Evolutionary conservation across 2,329 filamentous ascomycete genomes (phyloP).

Genomic region (Trichoderma harzianum): DNA sequence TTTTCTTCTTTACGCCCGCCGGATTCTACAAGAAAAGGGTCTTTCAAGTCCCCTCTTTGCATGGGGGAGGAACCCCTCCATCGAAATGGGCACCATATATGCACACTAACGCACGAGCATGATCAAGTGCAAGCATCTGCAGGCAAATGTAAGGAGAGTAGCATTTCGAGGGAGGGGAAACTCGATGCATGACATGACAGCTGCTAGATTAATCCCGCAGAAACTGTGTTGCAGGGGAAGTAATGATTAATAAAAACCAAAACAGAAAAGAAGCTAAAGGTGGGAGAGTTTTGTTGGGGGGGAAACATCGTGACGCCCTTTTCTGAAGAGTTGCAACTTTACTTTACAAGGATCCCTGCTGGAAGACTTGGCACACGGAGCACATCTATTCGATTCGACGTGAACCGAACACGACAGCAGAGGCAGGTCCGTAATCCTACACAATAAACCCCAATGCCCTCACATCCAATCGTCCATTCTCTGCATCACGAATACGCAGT

Average conservation of each 20-base stretch:
- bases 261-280: too few relatives aligned
- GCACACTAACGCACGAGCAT: background rate
- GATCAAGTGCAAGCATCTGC: background rate
- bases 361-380: background rate
- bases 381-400: background rate
- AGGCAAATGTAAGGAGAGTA: background rate
- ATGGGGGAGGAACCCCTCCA: background rate
- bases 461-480: background rate
- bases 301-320: background rate
- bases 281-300: background rate
- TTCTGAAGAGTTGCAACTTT: background rate
- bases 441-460: background rate
- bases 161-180: background rate
- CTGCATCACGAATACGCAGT: background rate
- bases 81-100: background rate
- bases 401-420: background rate
- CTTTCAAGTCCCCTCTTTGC: background rate
- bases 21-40: background rate
- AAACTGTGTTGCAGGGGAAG: background rate
- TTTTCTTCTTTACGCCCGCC: background rate
- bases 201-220: background rate
- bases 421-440: background rate
- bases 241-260: background rate
- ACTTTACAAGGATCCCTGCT: background rate
- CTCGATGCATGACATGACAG: background rate